Evolutionary conservation across 306 rosid species (phyloP), one percentile per base, ranked within the genome.

Genomic region (Gynostemma pentaphyllum): DNA sequence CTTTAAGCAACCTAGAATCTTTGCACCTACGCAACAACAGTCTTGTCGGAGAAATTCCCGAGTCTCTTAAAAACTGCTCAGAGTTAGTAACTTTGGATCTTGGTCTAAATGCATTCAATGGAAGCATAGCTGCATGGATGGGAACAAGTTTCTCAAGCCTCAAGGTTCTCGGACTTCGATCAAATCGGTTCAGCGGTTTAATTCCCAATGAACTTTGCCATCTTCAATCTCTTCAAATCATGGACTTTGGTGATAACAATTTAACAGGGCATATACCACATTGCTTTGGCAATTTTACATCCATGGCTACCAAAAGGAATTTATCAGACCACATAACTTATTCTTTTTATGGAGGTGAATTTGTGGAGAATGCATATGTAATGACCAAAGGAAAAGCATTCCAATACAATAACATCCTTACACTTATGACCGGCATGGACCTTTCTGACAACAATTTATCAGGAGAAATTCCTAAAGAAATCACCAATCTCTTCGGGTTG

Each of bases 261-360:
- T 68, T 78, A 0, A 50, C 45, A 10, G 81, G 87, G n/a, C 27
- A 45, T 3, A 72, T 82, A 5, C 87, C 87, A 24, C 68, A 42
- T 11, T 81, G 81, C 66, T 67, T 78, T 45, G 68, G 68, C 44
- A 30, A 48, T 49, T 50, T 70, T 24, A 3, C 9, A 22, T 22
- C 41, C 64, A 73, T 53, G 70, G 73, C 67, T 67, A 59, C 14
- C 66, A 41, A 13, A 64, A 67, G 29, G 4, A 19, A 47, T 23
- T 9, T 4, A 47, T 47, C 50, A 30, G 75, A 68, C 24, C 66
- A 6, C 9, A 67, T 40, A 21, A 19, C 40, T 46, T 62, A 64
- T 60, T 70, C 62, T 16, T 29, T 23, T 32, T 45, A 70, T 45
- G 44, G 39, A 37, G 3, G 10, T 23, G 19, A 40, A 7, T 2